Evolutionary conservation across 2,329 filamentous ascomycete genomes (phyloP).

Genomic region (Colletotrichum echinochloae): DNA sequence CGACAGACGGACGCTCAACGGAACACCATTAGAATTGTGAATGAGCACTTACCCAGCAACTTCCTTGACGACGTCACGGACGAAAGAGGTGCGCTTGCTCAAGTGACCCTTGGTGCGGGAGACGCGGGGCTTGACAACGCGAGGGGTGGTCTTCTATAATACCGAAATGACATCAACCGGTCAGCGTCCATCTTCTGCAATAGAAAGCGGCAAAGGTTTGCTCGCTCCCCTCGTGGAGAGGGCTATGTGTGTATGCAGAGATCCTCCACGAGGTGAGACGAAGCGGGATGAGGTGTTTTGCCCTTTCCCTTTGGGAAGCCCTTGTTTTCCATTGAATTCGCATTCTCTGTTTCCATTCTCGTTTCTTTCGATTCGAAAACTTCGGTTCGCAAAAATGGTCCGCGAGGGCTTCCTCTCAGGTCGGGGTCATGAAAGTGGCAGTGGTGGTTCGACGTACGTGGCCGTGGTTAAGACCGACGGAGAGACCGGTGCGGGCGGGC

Average conservation of each 20-base stretch:
- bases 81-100: conserved; percentile 97
- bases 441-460: conserved; percentile 66
- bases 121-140: conserved; percentile 82
- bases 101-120: conserved; percentile 93
- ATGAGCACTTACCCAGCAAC: conserved; percentile 82
- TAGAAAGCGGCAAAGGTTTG: conserved; percentile 27
- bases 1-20: background rate
- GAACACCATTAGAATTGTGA: background rate
- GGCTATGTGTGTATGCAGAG: conserved; percentile 62
- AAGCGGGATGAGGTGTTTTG: conserved; percentile 22
- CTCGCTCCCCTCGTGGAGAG: conserved; percentile 45
- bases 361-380: background rate
- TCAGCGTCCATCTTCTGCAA: conserved; percentile 74
- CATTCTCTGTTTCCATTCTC: background rate
- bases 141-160: conserved; percentile 83
- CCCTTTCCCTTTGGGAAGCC: background rate
- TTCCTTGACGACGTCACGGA: conserved; percentile 97
- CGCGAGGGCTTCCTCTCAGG: conserved; percentile 19
- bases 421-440: conserved; percentile 5
- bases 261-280: conserved; percentile 83
- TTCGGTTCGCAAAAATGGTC: conserved; percentile 4
- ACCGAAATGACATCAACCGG: conserved; percentile 53
- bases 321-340: background rate
- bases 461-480: conserved; percentile 73
- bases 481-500: conserved; percentile 68